phyloP scores from a whole-genome alignment of 169 alveolate genomes.

The Plasmodium yoelii region DNA sequence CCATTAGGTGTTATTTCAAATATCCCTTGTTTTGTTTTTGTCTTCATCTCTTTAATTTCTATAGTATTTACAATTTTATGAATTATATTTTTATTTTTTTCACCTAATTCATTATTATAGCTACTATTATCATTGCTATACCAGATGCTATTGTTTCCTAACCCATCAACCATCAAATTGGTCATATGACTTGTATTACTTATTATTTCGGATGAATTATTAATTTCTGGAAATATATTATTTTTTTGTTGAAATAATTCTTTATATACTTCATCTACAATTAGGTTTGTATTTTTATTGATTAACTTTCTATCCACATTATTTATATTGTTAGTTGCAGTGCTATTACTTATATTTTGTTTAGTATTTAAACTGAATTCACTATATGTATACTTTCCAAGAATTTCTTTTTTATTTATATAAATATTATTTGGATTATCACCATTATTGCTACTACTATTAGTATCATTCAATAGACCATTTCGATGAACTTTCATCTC shows the following conservation, averaged over 20 bases:
- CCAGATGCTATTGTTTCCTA: background rate
- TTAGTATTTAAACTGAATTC: constrained; percentile 14
- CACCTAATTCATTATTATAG: background rate
- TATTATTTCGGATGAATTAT: constrained; percentile 21
- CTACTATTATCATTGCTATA: background rate
- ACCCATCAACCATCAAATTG: background rate
- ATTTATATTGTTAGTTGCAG: constrained; percentile 27
- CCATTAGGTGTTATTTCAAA: constrained; percentile 66
- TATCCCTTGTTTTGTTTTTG: constrained; percentile 66
- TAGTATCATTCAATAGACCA: too few relatives aligned
- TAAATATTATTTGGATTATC: background rate
- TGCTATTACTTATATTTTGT: constrained; percentile 13
- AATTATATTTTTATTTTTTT: constrained; percentile 3
- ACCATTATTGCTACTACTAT: too few relatives aligned
- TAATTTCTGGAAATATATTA: background rate
- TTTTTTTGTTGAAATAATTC: constrained; percentile 5
- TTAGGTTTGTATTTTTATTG: background rate
- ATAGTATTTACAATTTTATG: constrained; percentile 48
- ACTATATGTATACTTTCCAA: constrained; percentile 6
- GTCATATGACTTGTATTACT: background rate
- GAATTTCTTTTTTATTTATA: constrained; percentile 13
- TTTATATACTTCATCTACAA: constrained; percentile 2
- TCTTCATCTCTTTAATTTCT: constrained; percentile 64
- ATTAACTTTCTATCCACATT: constrained; percentile 19
- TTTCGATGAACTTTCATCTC: too few relatives aligned